Evolutionary conservation across 352 stramenopile species (phyloP), one percentile per base, ranked within the genome.

Genomic region (Thraustotheca clavata): DNA sequence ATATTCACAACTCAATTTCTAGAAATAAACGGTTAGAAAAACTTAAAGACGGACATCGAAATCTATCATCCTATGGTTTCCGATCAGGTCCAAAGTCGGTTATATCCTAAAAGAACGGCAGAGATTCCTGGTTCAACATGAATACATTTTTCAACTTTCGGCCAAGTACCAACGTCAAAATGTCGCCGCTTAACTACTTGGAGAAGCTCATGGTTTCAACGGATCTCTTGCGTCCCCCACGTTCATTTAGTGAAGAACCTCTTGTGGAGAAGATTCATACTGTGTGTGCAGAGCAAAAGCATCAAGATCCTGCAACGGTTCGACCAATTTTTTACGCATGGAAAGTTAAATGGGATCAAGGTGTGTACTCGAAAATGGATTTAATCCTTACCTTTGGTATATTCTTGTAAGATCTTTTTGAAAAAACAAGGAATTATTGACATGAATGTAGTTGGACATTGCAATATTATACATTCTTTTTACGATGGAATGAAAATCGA

Each of bases 401-500:
- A 9, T 32, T 65, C 24, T 48, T 65, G 57, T 65, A 65, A 29
- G 57, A 55, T 7, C 27, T 26, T 43, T 26, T 22, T 46, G 20
- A 14, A 9, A 11, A 48, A 46, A 22, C 16, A 39, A 46, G 18
- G 36, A 9, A n/a, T n/a, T n/a, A n/a, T n/a, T n/a, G n/a, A n/a
- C n/a, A n/a, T n/a, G n/a, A n/a, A 33, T 36, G 24, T 49, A 79
- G 71, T 4, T 47, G 60, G 18, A 69, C 73, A 31, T 62, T 76
- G 26, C 43, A 68, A 3, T 68, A 59, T 14, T 79, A 79, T 32
- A 39, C 43, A 14, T 18, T 7, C 2, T 76, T 79, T 49, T 59
- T 77, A 14, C 66, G 63, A 18, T 77, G 69, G 71, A 67, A 79
- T 31, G 71, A 73, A 39, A 61, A 59, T 2, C 73, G 69, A 8